These are phyloP conservation scores for Rhodamnia rubescens DNA, from an alignment of 345 rosid species.

Conservation along the genomic window DNA sequence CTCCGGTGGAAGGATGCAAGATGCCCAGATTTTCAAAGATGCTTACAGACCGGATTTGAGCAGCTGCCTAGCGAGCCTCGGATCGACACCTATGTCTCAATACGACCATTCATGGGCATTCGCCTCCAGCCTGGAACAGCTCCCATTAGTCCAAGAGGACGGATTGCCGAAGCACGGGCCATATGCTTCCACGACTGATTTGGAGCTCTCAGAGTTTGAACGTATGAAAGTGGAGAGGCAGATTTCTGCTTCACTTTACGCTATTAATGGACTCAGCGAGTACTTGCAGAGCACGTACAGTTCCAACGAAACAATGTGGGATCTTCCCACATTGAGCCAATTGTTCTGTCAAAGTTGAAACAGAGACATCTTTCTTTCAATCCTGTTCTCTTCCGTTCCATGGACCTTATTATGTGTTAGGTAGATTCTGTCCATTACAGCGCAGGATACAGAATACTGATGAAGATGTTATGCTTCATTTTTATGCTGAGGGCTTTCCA, in stretches of 20 bases:
- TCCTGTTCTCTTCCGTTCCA: not conserved
- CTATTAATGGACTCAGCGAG: conserved; percentile 46
- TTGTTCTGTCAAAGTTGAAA: conserved; percentile 12
- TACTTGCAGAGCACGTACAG: conserved; percentile 31
- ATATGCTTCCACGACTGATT: not conserved
- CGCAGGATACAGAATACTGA: not conserved
- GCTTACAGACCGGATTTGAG: conserved; percentile 55
- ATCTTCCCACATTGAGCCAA: conserved; percentile 44
- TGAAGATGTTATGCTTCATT: not conserved
- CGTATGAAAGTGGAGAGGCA: conserved; percentile 52
- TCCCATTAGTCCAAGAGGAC: conserved; percentile 19
- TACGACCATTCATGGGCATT: conserved; percentile 33
- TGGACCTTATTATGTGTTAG: not conserved
- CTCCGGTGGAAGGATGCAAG: conserved; percentile 4
- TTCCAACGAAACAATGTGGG: conserved; percentile 48
- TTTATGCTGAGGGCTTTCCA: not conserved
- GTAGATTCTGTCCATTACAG: not conserved
- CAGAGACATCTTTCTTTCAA: not conserved
- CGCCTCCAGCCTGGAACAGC: conserved; percentile 23
- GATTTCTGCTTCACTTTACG: conserved; percentile 54
- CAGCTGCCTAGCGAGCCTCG: conserved; percentile 10
- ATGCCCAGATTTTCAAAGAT: conserved; percentile 14
- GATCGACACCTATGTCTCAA: conserved; percentile 4
- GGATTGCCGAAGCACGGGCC: conserved; percentile 9
- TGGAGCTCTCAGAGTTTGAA: conserved; percentile 22